These are phyloP conservation scores for Coelastrella sp. DNA, from an alignment of 139 green algal species.

Conservation along the genomic window DNA sequence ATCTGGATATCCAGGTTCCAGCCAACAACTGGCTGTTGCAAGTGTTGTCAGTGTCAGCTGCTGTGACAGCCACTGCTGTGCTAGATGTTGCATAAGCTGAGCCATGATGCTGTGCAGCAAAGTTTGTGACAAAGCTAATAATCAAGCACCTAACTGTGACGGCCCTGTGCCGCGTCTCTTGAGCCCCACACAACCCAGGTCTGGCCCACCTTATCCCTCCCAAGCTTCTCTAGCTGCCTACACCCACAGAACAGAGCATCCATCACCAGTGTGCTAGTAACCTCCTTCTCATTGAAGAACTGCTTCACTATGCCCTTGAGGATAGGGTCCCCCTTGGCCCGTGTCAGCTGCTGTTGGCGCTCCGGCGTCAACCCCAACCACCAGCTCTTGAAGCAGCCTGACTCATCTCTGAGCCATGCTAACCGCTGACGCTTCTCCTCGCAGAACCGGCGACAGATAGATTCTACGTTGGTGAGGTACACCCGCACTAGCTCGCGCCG, in stretches of 20 bases:
- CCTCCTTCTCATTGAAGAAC: slow-evolving; percentile 99
- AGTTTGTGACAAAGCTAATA: too few species aligned
- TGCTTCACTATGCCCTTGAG: slow-evolving; percentile 95
- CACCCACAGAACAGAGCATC: slow-evolving; percentile 94
- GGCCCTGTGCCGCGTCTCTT: too few species aligned
- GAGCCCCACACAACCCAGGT: neutral
- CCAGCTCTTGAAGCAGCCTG: slow-evolving; percentile 72
- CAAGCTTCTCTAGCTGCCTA: slow-evolving; percentile 85
- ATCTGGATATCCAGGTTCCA: too few species aligned
- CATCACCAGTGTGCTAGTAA: slow-evolving; percentile 99
- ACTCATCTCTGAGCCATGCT: slow-evolving; percentile 70
- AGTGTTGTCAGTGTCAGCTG: too few species aligned
- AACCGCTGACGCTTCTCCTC: slow-evolving; percentile 91
- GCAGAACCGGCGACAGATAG: slow-evolving; percentile 93
- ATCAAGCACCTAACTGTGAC: too few species aligned
- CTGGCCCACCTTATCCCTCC: slow-evolving; percentile 34
- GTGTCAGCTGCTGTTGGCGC: slow-evolving; percentile 68
- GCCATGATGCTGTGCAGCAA: too few species aligned
- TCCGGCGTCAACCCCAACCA: slow-evolving; percentile 71
- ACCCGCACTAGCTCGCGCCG: slow-evolving; percentile 96
- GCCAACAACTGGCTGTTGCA: too few species aligned
- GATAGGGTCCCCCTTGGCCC: slow-evolving; percentile 76
- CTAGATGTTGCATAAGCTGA: too few species aligned
- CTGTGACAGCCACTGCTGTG: too few species aligned
- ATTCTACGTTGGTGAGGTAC: slow-evolving; percentile 98